Evolutionary conservation across 2,329 filamentous ascomycete species (phyloP).

Genomic region (Nothomitra cinnamomea): DNA sequence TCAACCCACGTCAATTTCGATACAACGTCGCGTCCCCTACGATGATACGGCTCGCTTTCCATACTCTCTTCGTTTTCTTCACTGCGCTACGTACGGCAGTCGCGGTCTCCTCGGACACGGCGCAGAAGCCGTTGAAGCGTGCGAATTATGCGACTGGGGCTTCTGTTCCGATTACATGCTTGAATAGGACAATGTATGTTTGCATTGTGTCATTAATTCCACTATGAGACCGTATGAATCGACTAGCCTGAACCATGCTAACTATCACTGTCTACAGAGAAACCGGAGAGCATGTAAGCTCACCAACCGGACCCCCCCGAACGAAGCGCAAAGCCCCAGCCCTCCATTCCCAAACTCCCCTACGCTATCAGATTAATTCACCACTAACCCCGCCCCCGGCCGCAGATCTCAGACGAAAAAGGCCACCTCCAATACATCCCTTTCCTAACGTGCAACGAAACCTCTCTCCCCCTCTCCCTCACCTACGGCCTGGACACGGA

Average conservation of each 20-base stretch:
- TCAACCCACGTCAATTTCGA: too few relatives aligned
- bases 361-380: background rate
- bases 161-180: conserved; percentile 51
- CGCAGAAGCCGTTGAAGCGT: conserved; percentile 4
- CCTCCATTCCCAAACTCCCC: background rate
- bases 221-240: background rate
- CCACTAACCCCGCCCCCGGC: conserved; percentile 5
- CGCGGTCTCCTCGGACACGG: background rate
- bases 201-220: background rate
- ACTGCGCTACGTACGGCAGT: background rate
- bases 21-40: too few relatives aligned
- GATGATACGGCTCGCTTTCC: background rate
- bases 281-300: conserved; percentile 58
- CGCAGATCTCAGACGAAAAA: conserved; percentile 54
- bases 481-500: conserved; percentile 70
- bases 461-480: conserved; percentile 63
- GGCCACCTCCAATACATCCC: conserved; percentile 84
- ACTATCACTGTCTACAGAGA: conserved; percentile 36
- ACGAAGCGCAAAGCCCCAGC: too few relatives aligned
- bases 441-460: conserved; percentile 84
- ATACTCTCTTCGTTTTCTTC: background rate
- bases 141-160: conserved; percentile 35
- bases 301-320: too few relatives aligned
- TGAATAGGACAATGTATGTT: conserved; percentile 55
- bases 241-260: background rate